phyloP scores from a whole-genome alignment of 139 green algal genomes.

The Picochlorum sp. region DNA sequence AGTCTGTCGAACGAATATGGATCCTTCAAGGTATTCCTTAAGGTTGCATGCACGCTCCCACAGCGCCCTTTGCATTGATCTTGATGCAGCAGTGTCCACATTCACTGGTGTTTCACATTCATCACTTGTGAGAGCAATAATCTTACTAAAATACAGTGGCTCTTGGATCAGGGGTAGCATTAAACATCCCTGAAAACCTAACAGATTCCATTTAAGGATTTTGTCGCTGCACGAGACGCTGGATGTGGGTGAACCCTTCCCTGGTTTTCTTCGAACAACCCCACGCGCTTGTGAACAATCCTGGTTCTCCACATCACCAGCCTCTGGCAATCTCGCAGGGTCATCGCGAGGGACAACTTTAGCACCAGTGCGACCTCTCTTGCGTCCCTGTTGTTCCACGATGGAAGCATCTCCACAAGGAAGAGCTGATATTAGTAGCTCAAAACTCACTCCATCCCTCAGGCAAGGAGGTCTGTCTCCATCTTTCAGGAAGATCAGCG shows the following conservation, averaged over 20 bases:
- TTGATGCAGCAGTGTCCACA: not conserved
- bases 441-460: slow-evolving; percentile 41
- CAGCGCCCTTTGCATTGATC: not conserved
- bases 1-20: too few relatives aligned
- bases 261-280: slow-evolving; percentile 75
- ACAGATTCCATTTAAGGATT: slow-evolving; percentile 69
- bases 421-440: slow-evolving; percentile 72
- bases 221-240: slow-evolving; percentile 95
- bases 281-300: slow-evolving; percentile 41
- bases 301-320: slow-evolving; percentile 54
- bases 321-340: slow-evolving; percentile 19
- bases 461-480: slow-evolving; percentile 29
- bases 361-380: slow-evolving; percentile 32
- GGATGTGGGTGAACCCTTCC: slow-evolving; percentile 73
- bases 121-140: slow-evolving; percentile 34
- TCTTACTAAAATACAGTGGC: slow-evolving; percentile 47
- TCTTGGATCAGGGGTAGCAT: slow-evolving; percentile 45
- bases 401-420: slow-evolving; percentile 82
- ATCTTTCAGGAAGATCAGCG: not conserved
- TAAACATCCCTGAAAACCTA: slow-evolving; percentile 63
- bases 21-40: too few relatives aligned
- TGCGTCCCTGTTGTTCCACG: not conserved
- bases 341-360: slow-evolving; percentile 29
- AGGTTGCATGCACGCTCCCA: not conserved
- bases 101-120: not conserved